Conservation (phyloP, 192 early-diverging fungal species). For the Polychytrium aggregatum region DNA sequence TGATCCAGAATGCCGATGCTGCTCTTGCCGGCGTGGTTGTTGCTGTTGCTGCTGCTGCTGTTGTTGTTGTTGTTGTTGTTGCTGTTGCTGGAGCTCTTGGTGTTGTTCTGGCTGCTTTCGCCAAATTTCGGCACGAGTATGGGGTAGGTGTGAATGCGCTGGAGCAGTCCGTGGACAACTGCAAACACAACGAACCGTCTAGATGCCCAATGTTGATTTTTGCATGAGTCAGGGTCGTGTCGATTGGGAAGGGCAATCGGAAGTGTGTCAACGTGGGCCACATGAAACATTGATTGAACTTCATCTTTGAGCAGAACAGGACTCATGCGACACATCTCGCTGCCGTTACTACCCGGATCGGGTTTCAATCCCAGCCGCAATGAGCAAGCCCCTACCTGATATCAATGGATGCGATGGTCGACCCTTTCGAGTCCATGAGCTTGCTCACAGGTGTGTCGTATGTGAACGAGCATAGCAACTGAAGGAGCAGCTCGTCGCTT, state of each 20-base stretch:
- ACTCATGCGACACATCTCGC: conserved; percentile 53
- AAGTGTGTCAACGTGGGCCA: conserved; percentile 60
- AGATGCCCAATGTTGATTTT: conserved; percentile 8
- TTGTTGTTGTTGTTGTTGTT: neutral
- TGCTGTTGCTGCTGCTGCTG: neutral
- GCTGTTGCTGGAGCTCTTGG: neutral
- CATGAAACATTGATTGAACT: conserved; percentile 69
- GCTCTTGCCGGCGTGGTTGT: neutral
- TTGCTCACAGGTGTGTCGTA: no score
- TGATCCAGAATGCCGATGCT: neutral
- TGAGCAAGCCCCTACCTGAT: no score
- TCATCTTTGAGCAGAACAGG: conserved; percentile 56
- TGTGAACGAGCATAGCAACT: no score
- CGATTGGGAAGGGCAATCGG: conserved; percentile 28
- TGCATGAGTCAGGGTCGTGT: no score
- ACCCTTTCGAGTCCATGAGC: no score
- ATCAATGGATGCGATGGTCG: no score
- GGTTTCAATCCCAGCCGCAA: no score
- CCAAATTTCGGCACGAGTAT: conserved; percentile 5
- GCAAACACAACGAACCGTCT: conserved; percentile 90
- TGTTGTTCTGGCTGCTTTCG: neutral
- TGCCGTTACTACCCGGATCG: no score
- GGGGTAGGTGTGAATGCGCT: conserved; percentile 88
- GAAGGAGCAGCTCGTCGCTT: no score
- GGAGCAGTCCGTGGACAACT: conserved; percentile 68